Base-by-base conservation (phyloP, 805 yeast species). In the Ogataea haglerorum region DNA sequence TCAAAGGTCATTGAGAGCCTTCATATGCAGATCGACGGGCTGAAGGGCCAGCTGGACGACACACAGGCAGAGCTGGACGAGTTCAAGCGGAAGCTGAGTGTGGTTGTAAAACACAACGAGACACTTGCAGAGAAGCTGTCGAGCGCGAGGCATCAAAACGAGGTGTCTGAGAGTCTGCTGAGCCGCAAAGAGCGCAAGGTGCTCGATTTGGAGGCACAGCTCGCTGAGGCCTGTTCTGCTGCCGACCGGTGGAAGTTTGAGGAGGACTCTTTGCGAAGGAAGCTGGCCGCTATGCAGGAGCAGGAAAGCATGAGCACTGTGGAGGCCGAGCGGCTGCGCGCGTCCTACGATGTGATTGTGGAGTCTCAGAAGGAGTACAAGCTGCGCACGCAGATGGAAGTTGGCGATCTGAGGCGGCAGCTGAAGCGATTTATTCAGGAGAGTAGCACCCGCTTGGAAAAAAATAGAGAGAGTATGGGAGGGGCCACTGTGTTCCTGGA, bases 91-190 rank as follows among this genome's bases (percentile, higher is more conserved):
- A 75, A 80, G 45, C 65, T 70, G 29, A 35, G 51, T 70, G 75
- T 37, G 63, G 70, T 21, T 53, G 71, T 38, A 49, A 70, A 48
- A 61, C 70, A 53, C 69, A 76, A 61, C 66, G 80, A 51, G 80
- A 75, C 49, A 65, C 65, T 75, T 38, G 70, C 78, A 25, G 87
- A 81, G 51, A 85, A 80, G 59, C 61, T 81, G 45, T 78, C 87
- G 22, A 80, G 80, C 47, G 68, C 84, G 27, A 82, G 82, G 59
- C 90, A 84, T 58, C 91, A 87, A 53, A 82, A 82, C 51, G 89
- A 85, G 48, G 82, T 82, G 67, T 69, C 83, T 30, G 81, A 75
- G 52, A 78, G 88, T 1, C 64, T 85, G 47, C 63, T 86, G 43
- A 77, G 74, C 46, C 67, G 95, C 38, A 84, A 85, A 53, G 88